Conservation (phyloP, 2,329 filamentous ascomycete genomes). For the Calonectria naviculata region DNA sequence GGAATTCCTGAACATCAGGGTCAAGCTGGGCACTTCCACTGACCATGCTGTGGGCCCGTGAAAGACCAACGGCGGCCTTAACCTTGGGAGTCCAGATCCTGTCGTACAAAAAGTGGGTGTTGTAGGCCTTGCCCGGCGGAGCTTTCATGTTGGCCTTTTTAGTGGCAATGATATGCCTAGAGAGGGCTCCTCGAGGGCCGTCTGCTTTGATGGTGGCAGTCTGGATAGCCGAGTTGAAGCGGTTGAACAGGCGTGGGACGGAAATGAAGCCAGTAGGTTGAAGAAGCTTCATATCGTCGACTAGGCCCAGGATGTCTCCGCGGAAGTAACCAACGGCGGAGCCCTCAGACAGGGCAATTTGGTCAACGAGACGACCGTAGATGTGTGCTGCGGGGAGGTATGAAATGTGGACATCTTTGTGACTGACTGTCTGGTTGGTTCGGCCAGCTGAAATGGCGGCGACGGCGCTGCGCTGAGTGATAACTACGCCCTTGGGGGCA, state of each 20-base stretch:
- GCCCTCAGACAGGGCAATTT: constrained; percentile 77
- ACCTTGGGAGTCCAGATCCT: constrained; percentile 94
- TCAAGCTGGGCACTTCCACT: constrained; percentile 93
- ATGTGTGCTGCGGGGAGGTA: constrained; percentile 97
- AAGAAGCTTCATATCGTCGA: constrained; percentile 91
- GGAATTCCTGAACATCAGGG: constrained; percentile 86
- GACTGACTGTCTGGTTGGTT: constrained; percentile 60
- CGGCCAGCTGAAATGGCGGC: constrained; percentile 75
- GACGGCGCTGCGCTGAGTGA: constrained; percentile 86
- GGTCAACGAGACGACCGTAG: constrained; percentile 87
- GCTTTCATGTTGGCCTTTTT: constrained; percentile 85
- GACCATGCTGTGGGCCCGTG: constrained; percentile 78
- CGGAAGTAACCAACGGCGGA: constrained; percentile 91
- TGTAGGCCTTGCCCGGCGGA: constrained; percentile 78
- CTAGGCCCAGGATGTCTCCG: constrained; percentile 85
- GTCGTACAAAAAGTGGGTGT: constrained; percentile 83
- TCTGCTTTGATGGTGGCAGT: constrained; percentile 81
- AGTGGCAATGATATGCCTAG: constrained; percentile 79
- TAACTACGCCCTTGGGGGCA: constrained; percentile 82
- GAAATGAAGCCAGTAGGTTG: constrained; percentile 86
- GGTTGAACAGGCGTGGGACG: constrained; percentile 91
- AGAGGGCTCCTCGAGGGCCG: constrained; percentile 84
- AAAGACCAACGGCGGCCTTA: constrained; percentile 82
- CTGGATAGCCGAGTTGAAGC: constrained; percentile 86
- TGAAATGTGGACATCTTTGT: constrained; percentile 76